Percentiles rank a stretch among this genome's conserved stretches.
These are phyloP conservation scores for Vanderwaltozyma tropicalis DNA, from an alignment of 805 yeast genomes.

Conservation along the genomic window DNA sequence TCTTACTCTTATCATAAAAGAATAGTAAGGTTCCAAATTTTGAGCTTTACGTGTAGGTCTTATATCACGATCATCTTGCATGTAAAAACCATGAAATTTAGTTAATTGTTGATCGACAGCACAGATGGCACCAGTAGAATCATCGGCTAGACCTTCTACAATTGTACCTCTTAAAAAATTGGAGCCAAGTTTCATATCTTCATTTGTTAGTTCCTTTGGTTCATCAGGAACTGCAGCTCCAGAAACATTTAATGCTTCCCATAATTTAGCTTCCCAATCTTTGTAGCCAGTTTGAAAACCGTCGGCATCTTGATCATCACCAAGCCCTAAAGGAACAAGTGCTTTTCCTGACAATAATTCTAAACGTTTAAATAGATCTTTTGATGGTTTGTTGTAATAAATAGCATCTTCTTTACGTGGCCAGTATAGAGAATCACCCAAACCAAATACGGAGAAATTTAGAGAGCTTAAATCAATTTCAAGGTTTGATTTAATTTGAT, in stretches of 20 bases:
- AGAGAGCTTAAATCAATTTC: constrained; percentile 60
- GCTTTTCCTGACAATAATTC: constrained; percentile 63
- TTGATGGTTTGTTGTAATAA: constrained; percentile 85
- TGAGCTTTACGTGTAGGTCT: constrained; percentile 86
- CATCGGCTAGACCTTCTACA: constrained; percentile 72
- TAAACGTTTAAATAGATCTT: constrained; percentile 58
- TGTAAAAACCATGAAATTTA: constrained; percentile 94
- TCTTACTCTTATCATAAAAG: constrained; percentile 95
- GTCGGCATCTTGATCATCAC: constrained; percentile 97
- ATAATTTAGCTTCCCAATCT: constrained; percentile 72
- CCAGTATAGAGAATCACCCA: constrained; percentile 94
- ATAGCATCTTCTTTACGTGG: constrained; percentile 93
- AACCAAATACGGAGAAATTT: constrained; percentile 68
- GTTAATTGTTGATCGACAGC: constrained; percentile 90
- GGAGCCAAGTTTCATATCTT: constrained; percentile 85
- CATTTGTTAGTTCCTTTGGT: constrained; percentile 88
- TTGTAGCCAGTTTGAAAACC: constrained; percentile 88
- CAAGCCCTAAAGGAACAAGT: constrained; percentile 69
- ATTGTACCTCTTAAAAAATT: constrained; percentile 88
- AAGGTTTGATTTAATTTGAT: constrained; percentile 49
- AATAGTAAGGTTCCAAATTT: constrained; percentile 89
- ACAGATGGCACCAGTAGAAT: constrained; percentile 80
- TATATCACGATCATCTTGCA: constrained; percentile 97
- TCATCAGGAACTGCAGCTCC: constrained; percentile 73
- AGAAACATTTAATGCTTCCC: constrained; percentile 87